Percentiles rank a stretch among this genome's conserved stretches.
Conservation (phyloP, 768 basidiomycete species). For the Agrocybe praecox region DNA sequence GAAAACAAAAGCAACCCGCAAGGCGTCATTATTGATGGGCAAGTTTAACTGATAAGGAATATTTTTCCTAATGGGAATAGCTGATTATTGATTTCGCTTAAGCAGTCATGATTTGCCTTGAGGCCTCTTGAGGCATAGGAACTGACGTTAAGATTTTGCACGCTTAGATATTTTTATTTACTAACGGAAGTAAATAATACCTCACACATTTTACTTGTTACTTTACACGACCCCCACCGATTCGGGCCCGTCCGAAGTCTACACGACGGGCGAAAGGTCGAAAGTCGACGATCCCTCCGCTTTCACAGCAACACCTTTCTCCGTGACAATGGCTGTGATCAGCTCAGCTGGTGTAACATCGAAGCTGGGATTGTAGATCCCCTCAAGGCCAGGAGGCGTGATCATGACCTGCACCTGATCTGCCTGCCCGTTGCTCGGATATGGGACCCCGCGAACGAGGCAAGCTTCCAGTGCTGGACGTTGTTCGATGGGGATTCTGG, state of each 20-base stretch:
- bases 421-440: conserved; percentile 51
- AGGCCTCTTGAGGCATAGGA: too few relatives aligned
- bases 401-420: conserved; percentile 82
- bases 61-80: conserved; percentile 7
- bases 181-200: too few relatives aligned
- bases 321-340: conserved; percentile 94
- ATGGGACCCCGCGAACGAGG: conserved; percentile 80
- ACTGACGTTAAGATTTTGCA: too few relatives aligned
- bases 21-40: neutral
- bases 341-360: conserved; percentile 95
- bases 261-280: conserved; percentile 65
- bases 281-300: conserved; percentile 56
- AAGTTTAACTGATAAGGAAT: conserved; percentile 5
- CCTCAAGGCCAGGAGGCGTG: conserved; percentile 66
- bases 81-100: neutral
- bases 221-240: too few relatives aligned
- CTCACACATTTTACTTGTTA: too few relatives aligned
- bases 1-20: neutral
- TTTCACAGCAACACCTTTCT: conserved; percentile 89
- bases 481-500: conserved; percentile 90
- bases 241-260: too few relatives aligned
- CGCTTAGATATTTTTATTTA: too few relatives aligned
- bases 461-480: conserved; percentile 87
- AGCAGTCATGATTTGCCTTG: neutral
- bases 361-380: conserved; percentile 92